Evolutionary conservation across 345 rosid species (phyloP), one percentile per base, ranked within the genome.

Genomic region (Aethionema arabicum): DNA sequence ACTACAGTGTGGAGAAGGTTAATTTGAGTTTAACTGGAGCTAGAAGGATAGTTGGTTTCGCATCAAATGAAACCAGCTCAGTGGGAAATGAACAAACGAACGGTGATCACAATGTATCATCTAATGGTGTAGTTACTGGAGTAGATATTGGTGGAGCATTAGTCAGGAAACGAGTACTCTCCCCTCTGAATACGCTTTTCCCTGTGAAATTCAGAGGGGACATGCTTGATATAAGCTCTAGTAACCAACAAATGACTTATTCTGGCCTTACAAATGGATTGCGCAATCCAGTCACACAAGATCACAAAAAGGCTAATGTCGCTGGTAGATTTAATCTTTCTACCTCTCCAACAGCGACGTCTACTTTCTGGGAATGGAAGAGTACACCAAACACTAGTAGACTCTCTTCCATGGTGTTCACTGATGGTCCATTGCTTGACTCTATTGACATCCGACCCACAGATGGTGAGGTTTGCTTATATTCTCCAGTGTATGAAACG

Each of bases 21-120:
- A 69, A 75, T 59, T 69, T 57, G 16, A 56, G 52, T 63, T 83
- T 51, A 32, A 55, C 49, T 50, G 90, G 91, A 76, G 79, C 78
- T 52, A 76, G 90, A 57, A 81, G 98, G 72, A 85, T 86, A 59
- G 84, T 91, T 56, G 96, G 96, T 36, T 91, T 86, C 70, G 86
- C 80, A 59, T 79, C 95, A 54, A 65, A 35, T 3, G 81, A 73
- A 65, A 67, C 53, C 33, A 63, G 72, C 70, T 75, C 74, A 11
- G 5, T 65, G 43, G 33, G 63, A 15, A 70, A 57, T 47, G 70
- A 60, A 59, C 33, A 55, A 56, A 76, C 78, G 44, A 78, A 66
- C 52, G 56, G 54, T 54, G 72, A 74, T 61, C 54, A 82, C 52
- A 27, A 68, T 69, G 72, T 69, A 3, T 46, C 53, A 8, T 29